Base-by-base conservation (phyloP, 148 eudicot species). In the Beta vulgaris region DNA sequence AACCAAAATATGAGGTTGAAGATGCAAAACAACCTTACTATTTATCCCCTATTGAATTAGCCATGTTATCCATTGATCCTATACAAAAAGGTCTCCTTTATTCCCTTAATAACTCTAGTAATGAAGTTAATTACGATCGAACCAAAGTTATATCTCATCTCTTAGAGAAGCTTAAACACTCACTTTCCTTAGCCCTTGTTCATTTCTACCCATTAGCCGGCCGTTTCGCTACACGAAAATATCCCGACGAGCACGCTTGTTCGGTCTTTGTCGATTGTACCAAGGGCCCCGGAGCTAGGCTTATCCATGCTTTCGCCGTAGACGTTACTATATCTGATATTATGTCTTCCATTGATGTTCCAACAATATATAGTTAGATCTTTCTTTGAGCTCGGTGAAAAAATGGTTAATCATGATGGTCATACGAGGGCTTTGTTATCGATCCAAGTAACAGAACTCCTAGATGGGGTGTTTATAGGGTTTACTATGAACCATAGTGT, bases 241-340 rank as follows among this genome's bases (percentile, higher is more conserved):
- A 25, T 36, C 35, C 37, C 0, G 73, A 71, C 1, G 75, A 80
- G 29, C 58, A 73, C 5, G 58, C 77, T 44, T 43, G 73, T 23
- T 32, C 25, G 59, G 35, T 80, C 26, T 65, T 26, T 15, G 58
- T 80, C 7, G 75, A 71, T 23, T 89, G 90, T 28, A 81, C 79
- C 68, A 83, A 87, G 51, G 85, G 81, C 34, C 81, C 81, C 29
- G 96, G 96, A 1, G 89, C 76, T 0, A 75, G 82, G 4, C 69
- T 91, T 55, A n/a, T 87, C 18, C 87, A 87, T 57, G 88, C 89
- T 2, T 28, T 34, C 9, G 85, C 75, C 4, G 23, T 16, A 2
- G 80, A 81, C 14, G 16, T 81, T 19, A 37, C 7, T 9, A 23
- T 86, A 3, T 26, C 19, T 3, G 82, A 85, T 62, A 23, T 90